Evolutionary conservation across 2,329 filamentous ascomycete species (phyloP).

Genomic region (Amphichorda felina): DNA sequence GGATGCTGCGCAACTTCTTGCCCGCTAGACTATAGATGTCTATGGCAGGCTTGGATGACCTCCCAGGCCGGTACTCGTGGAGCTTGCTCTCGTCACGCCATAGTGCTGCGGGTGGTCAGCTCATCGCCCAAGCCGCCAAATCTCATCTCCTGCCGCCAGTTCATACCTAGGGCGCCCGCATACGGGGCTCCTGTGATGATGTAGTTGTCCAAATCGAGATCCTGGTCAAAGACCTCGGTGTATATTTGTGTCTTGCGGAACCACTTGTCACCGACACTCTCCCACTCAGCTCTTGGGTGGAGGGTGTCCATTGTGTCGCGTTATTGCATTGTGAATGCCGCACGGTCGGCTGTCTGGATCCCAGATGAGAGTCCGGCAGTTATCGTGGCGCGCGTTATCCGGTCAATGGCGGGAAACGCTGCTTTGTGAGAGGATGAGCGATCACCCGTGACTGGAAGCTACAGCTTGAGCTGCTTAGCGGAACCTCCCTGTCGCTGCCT

Average conservation of each 20-base stretch:
- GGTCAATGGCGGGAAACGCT: too few species aligned
- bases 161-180: slow-evolving; percentile 66
- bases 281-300: slow-evolving; percentile 79
- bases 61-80: slow-evolving; percentile 61
- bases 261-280: slow-evolving; percentile 83
- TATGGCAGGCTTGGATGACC: slow-evolving; percentile 69
- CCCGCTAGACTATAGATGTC: slow-evolving; percentile 92
- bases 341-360: background rate
- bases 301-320: slow-evolving; percentile 37
- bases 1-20: slow-evolving; percentile 72
- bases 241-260: slow-evolving; percentile 94
- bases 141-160: slow-evolving; percentile 52
- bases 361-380: background rate
- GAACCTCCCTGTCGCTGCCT: background rate
- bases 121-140: too few species aligned
- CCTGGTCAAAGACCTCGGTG: slow-evolving; percentile 83
- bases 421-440: too few species aligned
- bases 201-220: slow-evolving; percentile 91
- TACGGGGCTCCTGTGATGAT: slow-evolving; percentile 85
- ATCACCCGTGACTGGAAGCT: too few species aligned
- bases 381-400: background rate
- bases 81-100: slow-evolving; percentile 83
- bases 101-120: slow-evolving; percentile 66
- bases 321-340: background rate
- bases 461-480: too few species aligned